These are phyloP conservation scores for Allium cepa DNA, from an alignment of 106 monocot species.

Conservation along the genomic window DNA sequence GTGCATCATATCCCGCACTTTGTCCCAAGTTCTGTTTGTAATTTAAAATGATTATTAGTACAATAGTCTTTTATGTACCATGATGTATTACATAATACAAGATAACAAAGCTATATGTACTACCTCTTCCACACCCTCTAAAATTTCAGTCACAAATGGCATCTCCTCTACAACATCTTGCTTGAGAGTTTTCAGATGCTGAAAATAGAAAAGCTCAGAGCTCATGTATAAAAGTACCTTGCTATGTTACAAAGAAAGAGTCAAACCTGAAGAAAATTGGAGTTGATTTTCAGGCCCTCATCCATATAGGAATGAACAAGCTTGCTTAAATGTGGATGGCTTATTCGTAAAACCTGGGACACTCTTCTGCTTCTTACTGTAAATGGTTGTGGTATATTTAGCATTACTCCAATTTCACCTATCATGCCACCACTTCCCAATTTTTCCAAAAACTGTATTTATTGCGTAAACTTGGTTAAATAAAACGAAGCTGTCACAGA, in stretches of 20 bases:
- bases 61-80: not conserved
- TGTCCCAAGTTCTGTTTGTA: constrained; percentile 4
- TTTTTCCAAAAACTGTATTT: constrained; percentile 26
- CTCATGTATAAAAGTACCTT: too few relatives aligned
- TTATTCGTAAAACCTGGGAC: constrained; percentile 54
- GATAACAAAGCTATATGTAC: constrained; percentile 1
- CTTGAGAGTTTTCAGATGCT: constrained; percentile 33
- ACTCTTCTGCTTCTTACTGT: constrained; percentile 56
- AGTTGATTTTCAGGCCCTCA: constrained; percentile 33
- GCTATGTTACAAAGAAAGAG: not conserved
- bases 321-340: constrained; percentile 37
- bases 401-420: constrained; percentile 60
- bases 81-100: not conserved
- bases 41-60: not conserved
- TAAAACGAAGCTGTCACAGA: too few relatives aligned
- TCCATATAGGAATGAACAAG: constrained; percentile 28
- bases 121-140: constrained; percentile 8
- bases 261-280: constrained; percentile 51
- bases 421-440: constrained; percentile 38
- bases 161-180: constrained; percentile 36
- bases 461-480: too few relatives aligned
- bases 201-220: constrained; percentile 1
- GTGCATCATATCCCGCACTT: constrained; percentile 1
- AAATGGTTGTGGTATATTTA: constrained; percentile 75
- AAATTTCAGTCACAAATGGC: constrained; percentile 26